Percentiles rank a stretch among this genome's conserved stretches.
Conservation (phyloP, 2,329 filamentous ascomycete species). For the Graphilbum ipis-grandicollis region DNA sequence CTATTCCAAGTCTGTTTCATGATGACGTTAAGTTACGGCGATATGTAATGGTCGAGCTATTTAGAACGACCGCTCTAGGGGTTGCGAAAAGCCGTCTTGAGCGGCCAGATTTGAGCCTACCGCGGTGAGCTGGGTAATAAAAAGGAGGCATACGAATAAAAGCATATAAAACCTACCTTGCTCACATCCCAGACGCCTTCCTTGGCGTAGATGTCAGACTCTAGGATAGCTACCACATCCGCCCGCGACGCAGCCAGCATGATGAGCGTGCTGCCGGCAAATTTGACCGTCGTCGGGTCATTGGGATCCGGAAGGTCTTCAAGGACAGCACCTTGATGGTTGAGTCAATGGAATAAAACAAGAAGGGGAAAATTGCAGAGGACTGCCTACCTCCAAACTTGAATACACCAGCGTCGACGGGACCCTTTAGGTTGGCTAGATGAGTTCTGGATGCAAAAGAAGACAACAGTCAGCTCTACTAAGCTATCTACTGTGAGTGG, state of each 20-base stretch:
- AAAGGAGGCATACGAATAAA: too few species aligned
- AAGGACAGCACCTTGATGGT: constrained; percentile 50
- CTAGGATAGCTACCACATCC: constrained; percentile 48
- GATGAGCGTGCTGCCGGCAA: constrained; percentile 59
- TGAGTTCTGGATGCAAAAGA: constrained; percentile 23
- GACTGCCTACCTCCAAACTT: constrained; percentile 52
- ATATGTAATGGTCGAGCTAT: too few species aligned
- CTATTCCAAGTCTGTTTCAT: too few species aligned
- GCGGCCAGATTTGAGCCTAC: constrained; percentile 16
- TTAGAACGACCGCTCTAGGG: too few species aligned
- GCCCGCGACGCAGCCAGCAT: constrained; percentile 49
- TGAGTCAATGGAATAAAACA: too few species aligned
- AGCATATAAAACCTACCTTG: constrained; percentile 27
- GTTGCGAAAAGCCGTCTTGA: constrained; percentile 15
- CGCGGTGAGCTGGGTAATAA: too few species aligned
- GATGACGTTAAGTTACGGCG: too few species aligned
- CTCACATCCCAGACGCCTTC: constrained; percentile 67
- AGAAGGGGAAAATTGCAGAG: constrained; percentile 1
- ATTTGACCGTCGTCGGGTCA: constrained; percentile 39
- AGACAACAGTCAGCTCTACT: neutral
- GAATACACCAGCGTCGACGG: constrained; percentile 34
- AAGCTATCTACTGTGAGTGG: too few species aligned
- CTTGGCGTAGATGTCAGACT: constrained; percentile 54
- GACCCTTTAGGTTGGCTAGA: constrained; percentile 34
- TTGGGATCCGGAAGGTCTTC: constrained; percentile 46